Base-by-base conservation (phyloP, 2,329 filamentous ascomycete genomes). In the Curvularia eragrostidis region DNA sequence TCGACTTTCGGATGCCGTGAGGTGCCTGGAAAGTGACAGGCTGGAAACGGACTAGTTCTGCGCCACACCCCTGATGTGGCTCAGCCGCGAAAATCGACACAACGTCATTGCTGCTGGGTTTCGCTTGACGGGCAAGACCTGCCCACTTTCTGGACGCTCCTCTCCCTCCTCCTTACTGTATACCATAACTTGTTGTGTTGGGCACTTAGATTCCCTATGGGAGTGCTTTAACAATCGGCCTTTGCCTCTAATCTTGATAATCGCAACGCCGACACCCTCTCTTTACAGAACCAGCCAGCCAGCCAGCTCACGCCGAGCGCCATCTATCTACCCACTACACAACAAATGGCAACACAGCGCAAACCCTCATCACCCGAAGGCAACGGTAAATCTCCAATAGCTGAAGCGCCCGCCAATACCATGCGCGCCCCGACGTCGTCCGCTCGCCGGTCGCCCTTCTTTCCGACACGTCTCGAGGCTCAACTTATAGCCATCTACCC, bases 401-500 rank as follows among this genome's bases (percentile, higher is more conserved):
- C 67, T 21, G 63, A 61, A 42, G 72, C 69, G 67, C 63, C 71
- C 15, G 42, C 62, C 9, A 60, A 61, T 36, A 65, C 68, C n/a
- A 66, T 69, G 23, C 71, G 66, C 21, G 49, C 60, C 7, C 62
- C 62, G 24, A 72, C 66, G 15, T 64, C 67, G 19, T 63, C 67
- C 19, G 63, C 65, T n/a, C 60, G 66, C 7, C 75, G 72, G 57
- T 81, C 82, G 34, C 89, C 90, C 2, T 87, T 85, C 76, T 81
- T 92, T 2, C 91, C 90, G 4, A 92, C 90, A 2, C 82, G 84
- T 8, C 81, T 89, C 69, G 91, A 96, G 73, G 78, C 83, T 23
- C 68, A 85, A 54, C 80, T 89, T 21, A 84, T 97, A 28, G 66
- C 79, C 48, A 79, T 91, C 59, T 98, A 97, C 79, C 94, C 94